Evolutionary conservation across 495 filamentous ascomycete species (phyloP), one percentile per base, ranked within the genome.

Genomic region (Tuber aestivum): DNA sequence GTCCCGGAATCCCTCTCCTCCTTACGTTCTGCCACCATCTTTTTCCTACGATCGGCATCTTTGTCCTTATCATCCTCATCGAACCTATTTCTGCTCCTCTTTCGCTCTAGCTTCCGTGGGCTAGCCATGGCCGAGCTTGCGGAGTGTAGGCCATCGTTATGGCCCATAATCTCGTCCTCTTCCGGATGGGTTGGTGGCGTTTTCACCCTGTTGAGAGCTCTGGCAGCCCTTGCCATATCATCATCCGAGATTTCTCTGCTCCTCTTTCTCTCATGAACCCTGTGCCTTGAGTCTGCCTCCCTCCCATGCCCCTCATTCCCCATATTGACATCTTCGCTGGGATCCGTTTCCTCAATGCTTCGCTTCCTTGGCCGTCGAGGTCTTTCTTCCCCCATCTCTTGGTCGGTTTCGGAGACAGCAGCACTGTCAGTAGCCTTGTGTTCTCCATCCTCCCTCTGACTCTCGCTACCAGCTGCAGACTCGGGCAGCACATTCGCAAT

Each of bases 241-340:
- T 81, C 82, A 10, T 83, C 82, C 32, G 76, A 75, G 27, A 83
- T 75, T 70, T 83, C 82, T 75, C 82, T 83, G 45, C 82, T 83
- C 71, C 82, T 73, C 72, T 83, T 83, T 61, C 82, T 78, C 48
- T 80, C 77, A 72, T 83, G 82, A 38, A 70, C 71, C 61, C 80
- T 76, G 35, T 78, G 78, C 72, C 79, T 73, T 72, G 76, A 74
- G 50, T 77, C 78, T 0, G 71, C 61, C 40, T 75, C 78, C 61
- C 45, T 73, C 50, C 41, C 77, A 42, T 77, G 65, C 69, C 70
- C 72, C 35, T 75, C 74, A 61, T 75, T 75, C 10, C 79, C 75
- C 56, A 65, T 65, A 65, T 35, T 65, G 27, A 65, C 32, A 72
- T 80, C 74, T 9, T 75, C 78, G 70, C 81, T 75, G 14, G 75